Conservation (phyloP, 768 basidiomycete species). For the Fomitopsis serialis region DNA sequence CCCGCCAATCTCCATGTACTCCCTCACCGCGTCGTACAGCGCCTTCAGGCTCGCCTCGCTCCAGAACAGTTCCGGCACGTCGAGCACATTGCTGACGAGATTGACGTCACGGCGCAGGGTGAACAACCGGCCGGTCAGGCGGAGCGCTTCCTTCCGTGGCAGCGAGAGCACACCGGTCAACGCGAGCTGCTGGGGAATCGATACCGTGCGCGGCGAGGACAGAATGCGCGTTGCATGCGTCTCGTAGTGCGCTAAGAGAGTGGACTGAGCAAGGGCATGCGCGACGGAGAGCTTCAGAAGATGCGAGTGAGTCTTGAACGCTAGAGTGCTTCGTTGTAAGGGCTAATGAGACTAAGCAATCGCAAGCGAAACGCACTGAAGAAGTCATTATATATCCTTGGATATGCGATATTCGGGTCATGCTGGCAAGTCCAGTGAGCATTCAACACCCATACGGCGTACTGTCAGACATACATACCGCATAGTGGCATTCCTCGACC, state of each 20-base stretch:
- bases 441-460: too few relatives aligned
- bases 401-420: slow-evolving; percentile 77
- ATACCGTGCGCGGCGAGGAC: slow-evolving; percentile 67
- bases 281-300: slow-evolving; percentile 90
- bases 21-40: slow-evolving; percentile 87
- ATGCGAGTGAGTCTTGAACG: slow-evolving; percentile 88
- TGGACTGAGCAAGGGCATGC: slow-evolving; percentile 92
- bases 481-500: slow-evolving; percentile 88
- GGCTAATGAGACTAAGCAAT: background rate
- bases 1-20: slow-evolving; percentile 89
- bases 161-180: slow-evolving; percentile 70
- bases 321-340: slow-evolving; percentile 32
- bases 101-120: slow-evolving; percentile 87
- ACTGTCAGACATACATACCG: slow-evolving; percentile 41
- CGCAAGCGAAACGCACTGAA: slow-evolving; percentile 59
- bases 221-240: slow-evolving; percentile 70
- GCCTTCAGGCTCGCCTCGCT: slow-evolving; percentile 85
- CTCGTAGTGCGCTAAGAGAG: slow-evolving; percentile 86
- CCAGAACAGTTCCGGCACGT: slow-evolving; percentile 94
- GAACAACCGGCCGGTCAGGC: slow-evolving; percentile 70
- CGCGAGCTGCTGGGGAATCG: slow-evolving; percentile 83
- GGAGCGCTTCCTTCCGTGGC: slow-evolving; percentile 76
- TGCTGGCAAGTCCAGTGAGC: slow-evolving; percentile 45
- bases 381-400: slow-evolving; percentile 93
- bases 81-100: slow-evolving; percentile 87